A percentile compares a stretch with the other conserved stretches of the same genome.
phyloP scores from a whole-genome alignment of 495 filamentous ascomycete genomes.

The Staphylotrichum tortipilum region DNA sequence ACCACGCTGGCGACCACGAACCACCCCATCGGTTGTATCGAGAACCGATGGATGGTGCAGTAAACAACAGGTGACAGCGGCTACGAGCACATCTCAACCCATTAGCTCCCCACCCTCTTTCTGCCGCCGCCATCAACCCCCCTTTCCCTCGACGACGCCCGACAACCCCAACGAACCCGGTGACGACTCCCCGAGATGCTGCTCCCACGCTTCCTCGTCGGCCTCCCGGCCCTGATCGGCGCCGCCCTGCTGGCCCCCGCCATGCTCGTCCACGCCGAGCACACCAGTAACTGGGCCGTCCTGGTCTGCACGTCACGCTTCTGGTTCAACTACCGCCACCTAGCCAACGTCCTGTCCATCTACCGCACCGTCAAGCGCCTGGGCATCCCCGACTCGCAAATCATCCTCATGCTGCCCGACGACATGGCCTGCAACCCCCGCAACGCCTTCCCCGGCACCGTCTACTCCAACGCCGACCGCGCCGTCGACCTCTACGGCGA shows the following conservation, averaged over 20 bases:
- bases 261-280: conserved; percentile 51
- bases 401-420: conserved; percentile 98
- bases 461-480: conserved; percentile 96
- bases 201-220: conserved; percentile 25
- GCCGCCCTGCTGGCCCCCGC: conserved; percentile 36
- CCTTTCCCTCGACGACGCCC: background rate
- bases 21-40: too few species aligned
- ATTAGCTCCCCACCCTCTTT: too few species aligned
- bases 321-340: conserved; percentile 99
- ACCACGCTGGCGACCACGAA: too few species aligned
- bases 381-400: conserved; percentile 96
- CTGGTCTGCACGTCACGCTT: conserved; percentile 97
- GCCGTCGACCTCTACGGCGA: conserved; percentile 94
- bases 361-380: conserved; percentile 98
- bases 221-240: conserved; percentile 35
- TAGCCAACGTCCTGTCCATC: conserved; percentile 94
- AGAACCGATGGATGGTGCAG: background rate
- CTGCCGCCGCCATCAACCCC: background rate
- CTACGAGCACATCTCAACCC: background rate
- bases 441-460: conserved; percentile 93
- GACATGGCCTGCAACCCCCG: conserved; percentile 99
- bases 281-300: conserved; percentile 98
- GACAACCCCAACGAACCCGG: conserved; percentile 7
- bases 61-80: background rate
- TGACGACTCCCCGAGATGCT: too few species aligned